These are phyloP conservation scores for Kondoa subrosea DNA, from an alignment of 768 basidiomycete species.

Conservation along the genomic window DNA sequence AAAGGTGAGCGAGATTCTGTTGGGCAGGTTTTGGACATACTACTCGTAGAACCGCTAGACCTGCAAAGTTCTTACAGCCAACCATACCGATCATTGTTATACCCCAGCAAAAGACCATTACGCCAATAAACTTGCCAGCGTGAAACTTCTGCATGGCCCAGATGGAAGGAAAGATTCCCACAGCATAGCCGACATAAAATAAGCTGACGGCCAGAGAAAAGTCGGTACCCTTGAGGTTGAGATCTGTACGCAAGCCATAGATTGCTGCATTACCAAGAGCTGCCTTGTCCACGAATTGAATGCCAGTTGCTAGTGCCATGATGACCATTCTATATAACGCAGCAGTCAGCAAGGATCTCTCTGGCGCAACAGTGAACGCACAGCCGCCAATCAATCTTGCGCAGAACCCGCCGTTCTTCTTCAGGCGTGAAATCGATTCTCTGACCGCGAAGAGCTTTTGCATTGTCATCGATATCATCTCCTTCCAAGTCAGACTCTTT, in stretches of 20 bases:
- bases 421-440: not conserved
- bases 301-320: not conserved
- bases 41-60: not conserved
- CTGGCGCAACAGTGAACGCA: not conserved
- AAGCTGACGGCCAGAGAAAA: not conserved
- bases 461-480: not conserved
- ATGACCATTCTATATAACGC: not conserved
- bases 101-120: not conserved
- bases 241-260: slow-evolving; percentile 5
- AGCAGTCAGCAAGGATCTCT: not conserved
- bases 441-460: not conserved
- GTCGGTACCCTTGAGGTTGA: not conserved
- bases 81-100: not conserved
- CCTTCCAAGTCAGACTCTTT: not conserved
- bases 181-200: slow-evolving; percentile 1
- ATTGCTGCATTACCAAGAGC: slow-evolving; percentile 4
- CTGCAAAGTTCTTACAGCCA: not conserved
- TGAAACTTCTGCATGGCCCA: not conserved
- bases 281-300: slow-evolving; percentile 2
- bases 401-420: not conserved
- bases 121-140: not conserved
- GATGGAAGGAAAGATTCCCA: not conserved
- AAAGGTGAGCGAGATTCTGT: too few relatives aligned
- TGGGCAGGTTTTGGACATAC: too few relatives aligned
- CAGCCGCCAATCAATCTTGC: slow-evolving; percentile 3